phyloP scores from a whole-genome alignment of 1,139 yeast species.

The Debaryomyces nepalensis region DNA sequence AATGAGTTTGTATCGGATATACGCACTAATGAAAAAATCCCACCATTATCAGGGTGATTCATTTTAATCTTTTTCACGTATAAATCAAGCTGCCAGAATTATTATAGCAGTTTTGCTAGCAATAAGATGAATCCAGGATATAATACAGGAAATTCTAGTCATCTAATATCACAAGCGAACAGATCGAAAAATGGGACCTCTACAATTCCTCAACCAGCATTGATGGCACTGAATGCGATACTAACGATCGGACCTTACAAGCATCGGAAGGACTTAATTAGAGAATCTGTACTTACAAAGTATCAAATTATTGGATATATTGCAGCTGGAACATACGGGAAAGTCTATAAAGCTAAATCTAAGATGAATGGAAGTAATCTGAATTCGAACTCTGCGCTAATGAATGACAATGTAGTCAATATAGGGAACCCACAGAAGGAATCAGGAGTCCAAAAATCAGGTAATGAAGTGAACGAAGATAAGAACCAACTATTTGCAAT shows the following conservation, averaged over 20 bases:
- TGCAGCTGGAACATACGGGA: constrained; percentile 98
- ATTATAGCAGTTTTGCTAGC: background rate
- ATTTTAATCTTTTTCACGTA: background rate
- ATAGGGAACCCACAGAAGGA: constrained; percentile 13
- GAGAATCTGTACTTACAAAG: constrained; percentile 75
- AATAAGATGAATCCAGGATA: constrained; percentile 6
- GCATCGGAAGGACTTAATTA: constrained; percentile 68
- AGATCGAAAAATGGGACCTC: constrained; percentile 18
- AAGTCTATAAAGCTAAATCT: constrained; percentile 86
- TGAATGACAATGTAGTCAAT: constrained; percentile 13
- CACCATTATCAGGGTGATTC: background rate
- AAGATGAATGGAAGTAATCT: constrained; percentile 28
- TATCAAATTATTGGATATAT: constrained; percentile 92
- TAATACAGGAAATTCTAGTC: constrained; percentile 5
- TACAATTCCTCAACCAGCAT: constrained; percentile 40
- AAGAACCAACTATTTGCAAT: constrained; percentile 65
- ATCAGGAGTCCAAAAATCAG: constrained; percentile 6
- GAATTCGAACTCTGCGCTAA: constrained; percentile 11
- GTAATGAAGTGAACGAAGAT: constrained; percentile 12
- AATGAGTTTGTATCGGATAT: background rate
- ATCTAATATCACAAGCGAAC: constrained; percentile 4
- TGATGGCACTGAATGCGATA: constrained; percentile 72
- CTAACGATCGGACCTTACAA: constrained; percentile 75
- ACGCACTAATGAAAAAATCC: constrained; percentile 5
- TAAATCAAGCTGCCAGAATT: background rate